These are phyloP conservation scores for Solanum acaule DNA, from an alignment of 257 asterid genomes.

Conservation along the genomic window DNA sequence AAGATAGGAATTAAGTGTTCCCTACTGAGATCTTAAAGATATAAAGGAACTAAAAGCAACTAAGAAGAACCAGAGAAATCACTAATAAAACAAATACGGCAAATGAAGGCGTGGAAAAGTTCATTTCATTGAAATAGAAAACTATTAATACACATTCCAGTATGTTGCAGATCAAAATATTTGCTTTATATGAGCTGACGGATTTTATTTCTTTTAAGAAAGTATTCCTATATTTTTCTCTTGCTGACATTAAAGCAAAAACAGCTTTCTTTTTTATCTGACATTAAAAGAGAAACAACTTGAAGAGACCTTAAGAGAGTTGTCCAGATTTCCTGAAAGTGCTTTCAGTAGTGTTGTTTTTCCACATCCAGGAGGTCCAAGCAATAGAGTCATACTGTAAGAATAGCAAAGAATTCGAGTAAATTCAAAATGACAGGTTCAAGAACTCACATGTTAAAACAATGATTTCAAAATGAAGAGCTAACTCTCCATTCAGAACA, in stretches of 20 bases:
- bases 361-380: conserved; percentile 77
- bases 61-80: neutral
- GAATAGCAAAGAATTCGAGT: neutral
- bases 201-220: neutral
- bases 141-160: neutral
- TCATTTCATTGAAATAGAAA: neutral
- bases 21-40: neutral
- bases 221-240: neutral
- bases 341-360: conserved; percentile 68
- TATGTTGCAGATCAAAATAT: neutral
- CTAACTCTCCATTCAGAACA: neutral
- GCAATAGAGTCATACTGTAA: conserved; percentile 55
- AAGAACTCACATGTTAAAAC: neutral
- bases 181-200: neutral
- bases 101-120: neutral
- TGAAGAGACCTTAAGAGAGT: conserved; percentile 40
- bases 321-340: conserved; percentile 54
- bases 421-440: neutral
- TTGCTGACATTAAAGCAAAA: neutral
- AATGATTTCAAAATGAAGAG: neutral
- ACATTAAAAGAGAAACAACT: neutral
- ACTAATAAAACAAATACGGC: neutral
- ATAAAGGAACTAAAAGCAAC: neutral
- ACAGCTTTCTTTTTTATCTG: neutral
- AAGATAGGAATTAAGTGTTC: neutral